phyloP scores from a whole-genome alignment of 2,329 filamentous ascomycete genomes.

The Pyrenophora graminea region DNA sequence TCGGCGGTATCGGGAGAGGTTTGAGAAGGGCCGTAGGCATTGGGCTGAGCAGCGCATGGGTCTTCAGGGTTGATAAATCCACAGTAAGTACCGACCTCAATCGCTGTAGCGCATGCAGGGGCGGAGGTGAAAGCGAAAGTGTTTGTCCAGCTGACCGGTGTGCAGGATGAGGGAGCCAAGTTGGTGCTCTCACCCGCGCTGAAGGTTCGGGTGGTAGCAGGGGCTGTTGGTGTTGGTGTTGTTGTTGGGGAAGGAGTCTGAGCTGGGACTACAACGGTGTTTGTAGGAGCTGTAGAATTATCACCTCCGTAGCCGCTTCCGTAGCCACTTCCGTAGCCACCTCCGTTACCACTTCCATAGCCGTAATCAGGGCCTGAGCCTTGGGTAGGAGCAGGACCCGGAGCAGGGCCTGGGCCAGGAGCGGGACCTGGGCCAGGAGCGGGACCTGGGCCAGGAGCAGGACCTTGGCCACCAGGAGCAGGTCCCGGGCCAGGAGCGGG shows the following conservation, averaged over 20 bases:
- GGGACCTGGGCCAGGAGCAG: background rate
- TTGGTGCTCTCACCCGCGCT: slow-evolving; percentile 12
- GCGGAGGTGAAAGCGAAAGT: slow-evolving; percentile 28
- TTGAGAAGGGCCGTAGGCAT: slow-evolving; percentile 22
- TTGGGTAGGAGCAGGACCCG: slow-evolving; percentile 1
- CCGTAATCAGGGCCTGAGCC: too few relatives aligned
- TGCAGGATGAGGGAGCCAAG: slow-evolving; percentile 25
- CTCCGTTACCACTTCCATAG: too few relatives aligned
- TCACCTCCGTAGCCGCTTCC: too few relatives aligned
- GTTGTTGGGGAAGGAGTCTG: background rate
- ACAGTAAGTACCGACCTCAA: slow-evolving; percentile 33
- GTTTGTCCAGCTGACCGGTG: slow-evolving; percentile 28
- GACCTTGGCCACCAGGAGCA: background rate
- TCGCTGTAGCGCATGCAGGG: slow-evolving; percentile 26
- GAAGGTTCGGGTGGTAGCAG: slow-evolving; percentile 18
- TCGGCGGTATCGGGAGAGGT: slow-evolving; percentile 28
- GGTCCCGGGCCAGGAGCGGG: too few relatives aligned
- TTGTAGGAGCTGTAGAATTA: too few relatives aligned
- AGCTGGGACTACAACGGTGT: too few relatives aligned
- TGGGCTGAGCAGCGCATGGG: slow-evolving; percentile 34
- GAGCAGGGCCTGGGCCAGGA: background rate
- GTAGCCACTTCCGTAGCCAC: too few relatives aligned
- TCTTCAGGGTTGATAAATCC: slow-evolving; percentile 35
- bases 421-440: background rate
- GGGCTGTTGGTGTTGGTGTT: background rate